These are phyloP conservation scores for Colletotrichum graminicola DNA, from an alignment of 2,329 filamentous ascomycete species.

Conservation along the genomic window DNA sequence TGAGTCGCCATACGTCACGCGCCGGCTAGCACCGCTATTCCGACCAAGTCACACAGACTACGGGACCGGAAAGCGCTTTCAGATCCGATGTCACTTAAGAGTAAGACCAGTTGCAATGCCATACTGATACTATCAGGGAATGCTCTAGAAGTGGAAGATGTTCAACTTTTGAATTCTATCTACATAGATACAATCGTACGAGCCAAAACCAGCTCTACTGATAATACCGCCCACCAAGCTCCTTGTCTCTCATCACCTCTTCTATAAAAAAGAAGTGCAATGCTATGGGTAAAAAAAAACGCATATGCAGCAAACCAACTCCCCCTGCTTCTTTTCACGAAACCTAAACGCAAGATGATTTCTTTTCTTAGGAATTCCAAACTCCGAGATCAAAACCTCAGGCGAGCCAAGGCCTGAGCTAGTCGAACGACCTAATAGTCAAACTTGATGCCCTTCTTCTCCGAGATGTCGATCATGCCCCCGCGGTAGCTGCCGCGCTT, in stretches of 20 bases:
- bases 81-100: background rate
- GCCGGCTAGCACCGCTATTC: background rate
- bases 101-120: background rate
- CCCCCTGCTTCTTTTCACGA: conserved; percentile 3
- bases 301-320: conserved; percentile 11
- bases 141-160: background rate
- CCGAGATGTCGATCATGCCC: conserved; percentile 84
- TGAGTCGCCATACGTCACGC: background rate
- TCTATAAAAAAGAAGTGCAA: conserved; percentile 7
- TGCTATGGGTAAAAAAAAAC: conserved; percentile 11
- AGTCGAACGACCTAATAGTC: conserved; percentile 70
- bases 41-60: background rate
- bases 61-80: background rate
- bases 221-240: conserved; percentile 10
- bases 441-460: conserved; percentile 92
- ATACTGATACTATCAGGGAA: background rate
- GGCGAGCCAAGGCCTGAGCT: conserved; percentile 3
- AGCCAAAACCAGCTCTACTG: conserved; percentile 1
- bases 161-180: conserved; percentile 28
- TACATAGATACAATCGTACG: background rate
- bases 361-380: conserved; percentile 19
- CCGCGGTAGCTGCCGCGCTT: conserved; percentile 92
- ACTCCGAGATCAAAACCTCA: conserved; percentile 29
- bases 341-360: background rate
- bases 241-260: background rate